Conservation (phyloP, 2,329 filamentous ascomycete species). For the Clonostachys solani region DNA sequence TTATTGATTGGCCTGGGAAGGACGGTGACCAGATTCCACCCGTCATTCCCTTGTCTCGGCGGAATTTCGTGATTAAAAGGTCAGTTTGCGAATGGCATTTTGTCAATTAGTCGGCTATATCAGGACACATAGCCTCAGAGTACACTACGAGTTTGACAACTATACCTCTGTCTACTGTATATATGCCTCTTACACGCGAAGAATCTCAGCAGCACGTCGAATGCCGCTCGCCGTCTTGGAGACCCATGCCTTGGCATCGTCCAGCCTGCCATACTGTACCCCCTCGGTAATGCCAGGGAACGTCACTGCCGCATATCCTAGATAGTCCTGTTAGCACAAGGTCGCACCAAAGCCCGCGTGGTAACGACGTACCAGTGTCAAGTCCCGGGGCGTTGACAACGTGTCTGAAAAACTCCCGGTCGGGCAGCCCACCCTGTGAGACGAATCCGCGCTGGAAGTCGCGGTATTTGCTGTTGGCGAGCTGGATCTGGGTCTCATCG, state of each 20-base stretch:
- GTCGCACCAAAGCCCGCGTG: background rate
- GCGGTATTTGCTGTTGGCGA: conserved; percentile 40
- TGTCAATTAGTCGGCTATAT: too few relatives aligned
- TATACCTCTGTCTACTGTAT: too few relatives aligned
- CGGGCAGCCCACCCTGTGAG: conserved; percentile 39
- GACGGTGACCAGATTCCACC: too few relatives aligned
- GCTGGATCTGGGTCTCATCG: conserved; percentile 20
- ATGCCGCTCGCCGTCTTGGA: conserved; percentile 26
- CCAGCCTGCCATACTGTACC: conserved; percentile 43
- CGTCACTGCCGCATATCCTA: conserved; percentile 31
- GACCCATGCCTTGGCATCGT: conserved; percentile 25
- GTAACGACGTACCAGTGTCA: conserved; percentile 24
- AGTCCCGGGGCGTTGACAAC: conserved; percentile 41
- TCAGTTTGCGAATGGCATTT: too few relatives aligned
- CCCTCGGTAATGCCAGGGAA: conserved; percentile 63
- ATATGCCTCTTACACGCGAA: conserved; percentile 14
- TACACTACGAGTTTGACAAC: too few relatives aligned
- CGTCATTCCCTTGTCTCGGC: too few relatives aligned
- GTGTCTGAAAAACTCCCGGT: conserved; percentile 39
- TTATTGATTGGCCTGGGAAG: too few relatives aligned
- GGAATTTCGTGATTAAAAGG: too few relatives aligned
- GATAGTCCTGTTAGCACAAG: background rate
- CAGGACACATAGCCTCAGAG: too few relatives aligned
- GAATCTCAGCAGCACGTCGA: conserved; percentile 23
- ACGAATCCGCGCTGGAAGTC: conserved; percentile 44